These are phyloP conservation scores for Lippia alba DNA, from an alignment of 305 asterid genomes.

Conservation along the genomic window DNA sequence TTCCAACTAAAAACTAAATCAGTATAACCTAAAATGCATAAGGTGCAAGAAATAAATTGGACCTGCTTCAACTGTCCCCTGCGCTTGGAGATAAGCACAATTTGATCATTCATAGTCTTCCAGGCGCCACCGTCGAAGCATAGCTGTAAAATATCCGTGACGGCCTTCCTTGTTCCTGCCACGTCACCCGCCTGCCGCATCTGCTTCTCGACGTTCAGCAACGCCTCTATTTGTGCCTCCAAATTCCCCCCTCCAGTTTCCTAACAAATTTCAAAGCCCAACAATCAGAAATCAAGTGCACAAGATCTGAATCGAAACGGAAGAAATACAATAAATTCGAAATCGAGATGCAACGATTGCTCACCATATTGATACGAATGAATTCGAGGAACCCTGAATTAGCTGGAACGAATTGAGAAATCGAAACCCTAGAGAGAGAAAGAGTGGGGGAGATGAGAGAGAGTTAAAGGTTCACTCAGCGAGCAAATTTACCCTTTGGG, in stretches of 20 bases:
- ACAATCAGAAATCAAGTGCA: slow-evolving; percentile 1
- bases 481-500: not conserved
- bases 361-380: slow-evolving; percentile 41
- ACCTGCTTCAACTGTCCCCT: slow-evolving; percentile 99
- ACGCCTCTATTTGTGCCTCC: slow-evolving; percentile 80
- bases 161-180: slow-evolving; percentile 84
- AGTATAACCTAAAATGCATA: not conserved
- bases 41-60: not conserved
- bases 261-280: slow-evolving; percentile 42
- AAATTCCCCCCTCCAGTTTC: slow-evolving; percentile 71
- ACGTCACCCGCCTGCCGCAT: slow-evolving; percentile 93
- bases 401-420: slow-evolving; percentile 17
- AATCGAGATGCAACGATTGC: slow-evolving; percentile 2
- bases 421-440: slow-evolving; percentile 46
- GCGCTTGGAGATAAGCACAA: slow-evolving; percentile 86
- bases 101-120: slow-evolving; percentile 89
- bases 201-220: slow-evolving; percentile 94
- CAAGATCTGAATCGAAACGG: slow-evolving; percentile 35
- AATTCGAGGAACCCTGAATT: slow-evolving; percentile 20
- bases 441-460: not conserved
- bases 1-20: not conserved
- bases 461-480: slow-evolving; percentile 37
- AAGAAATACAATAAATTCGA: not conserved
- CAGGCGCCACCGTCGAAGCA: slow-evolving; percentile 92
- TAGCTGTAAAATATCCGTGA: slow-evolving; percentile 80